phyloP scores from a whole-genome alignment of 2,329 filamentous ascomycete genomes.

The Colletotrichum australisinense region DNA sequence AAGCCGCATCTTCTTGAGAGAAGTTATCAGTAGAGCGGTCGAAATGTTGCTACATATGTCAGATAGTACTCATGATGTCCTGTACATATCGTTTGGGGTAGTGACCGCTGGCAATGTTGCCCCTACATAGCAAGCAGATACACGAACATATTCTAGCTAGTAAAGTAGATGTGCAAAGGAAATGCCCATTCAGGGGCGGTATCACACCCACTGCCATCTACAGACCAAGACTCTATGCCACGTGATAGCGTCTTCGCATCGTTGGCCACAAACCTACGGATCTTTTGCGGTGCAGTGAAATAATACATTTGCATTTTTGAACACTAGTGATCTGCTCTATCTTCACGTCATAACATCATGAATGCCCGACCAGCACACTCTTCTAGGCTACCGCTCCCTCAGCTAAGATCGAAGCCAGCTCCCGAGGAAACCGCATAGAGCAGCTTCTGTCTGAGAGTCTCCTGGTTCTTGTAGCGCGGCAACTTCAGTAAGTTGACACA shows the following conservation, averaged over 20 bases:
- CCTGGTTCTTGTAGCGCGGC: conserved; percentile 79
- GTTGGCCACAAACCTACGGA: background rate
- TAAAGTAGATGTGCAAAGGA: background rate
- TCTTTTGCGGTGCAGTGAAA: background rate
- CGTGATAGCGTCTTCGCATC: background rate
- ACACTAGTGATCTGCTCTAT: conserved; percentile 1
- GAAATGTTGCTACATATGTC: background rate
- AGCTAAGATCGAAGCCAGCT: conserved; percentile 90
- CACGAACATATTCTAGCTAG: background rate
- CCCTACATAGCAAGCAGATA: background rate
- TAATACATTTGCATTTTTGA: conserved; percentile 12
- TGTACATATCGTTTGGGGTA: background rate
- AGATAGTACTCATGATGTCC: background rate
- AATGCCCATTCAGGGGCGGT: background rate
- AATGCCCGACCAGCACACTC: background rate
- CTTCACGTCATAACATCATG: conserved; percentile 28
- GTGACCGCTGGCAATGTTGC: too few relatives aligned
- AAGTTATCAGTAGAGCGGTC: conserved; percentile 56
- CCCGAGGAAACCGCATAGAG: conserved; percentile 91
- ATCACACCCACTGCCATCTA: background rate
- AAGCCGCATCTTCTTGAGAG: conserved; percentile 73
- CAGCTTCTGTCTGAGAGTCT: conserved; percentile 79
- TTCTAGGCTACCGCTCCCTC: background rate
- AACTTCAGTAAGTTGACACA: conserved; percentile 96
- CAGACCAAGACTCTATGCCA: background rate